Conservation (phyloP, 2,329 filamentous ascomycete genomes). For the Didymella exigua region DNA sequence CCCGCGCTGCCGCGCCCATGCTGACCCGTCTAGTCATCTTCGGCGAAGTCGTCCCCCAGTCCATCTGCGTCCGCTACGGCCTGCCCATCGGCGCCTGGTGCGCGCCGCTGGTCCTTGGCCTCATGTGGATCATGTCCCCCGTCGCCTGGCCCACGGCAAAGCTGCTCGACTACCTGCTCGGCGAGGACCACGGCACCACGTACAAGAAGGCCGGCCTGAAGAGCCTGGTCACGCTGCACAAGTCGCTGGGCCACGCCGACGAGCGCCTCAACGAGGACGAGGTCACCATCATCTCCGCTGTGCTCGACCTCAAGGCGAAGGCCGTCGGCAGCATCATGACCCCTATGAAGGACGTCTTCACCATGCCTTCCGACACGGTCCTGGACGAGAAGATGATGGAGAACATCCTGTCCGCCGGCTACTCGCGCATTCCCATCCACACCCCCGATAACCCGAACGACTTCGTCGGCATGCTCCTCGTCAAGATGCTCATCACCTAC, state of each 20-base stretch:
- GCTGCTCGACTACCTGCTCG: slow-evolving; percentile 88
- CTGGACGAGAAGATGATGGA: slow-evolving; percentile 95
- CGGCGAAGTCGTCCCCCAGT: slow-evolving; percentile 94
- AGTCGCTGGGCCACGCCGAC: slow-evolving; percentile 80
- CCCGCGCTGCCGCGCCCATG: background rate
- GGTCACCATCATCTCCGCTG: slow-evolving; percentile 97
- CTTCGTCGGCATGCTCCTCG: slow-evolving; percentile 96
- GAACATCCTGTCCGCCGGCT: slow-evolving; percentile 87
- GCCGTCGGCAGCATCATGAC: slow-evolving; percentile 97
- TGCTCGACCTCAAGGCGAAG: slow-evolving; percentile 95
- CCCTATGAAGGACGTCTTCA: slow-evolving; percentile 96
- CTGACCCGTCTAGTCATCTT: slow-evolving; percentile 76
- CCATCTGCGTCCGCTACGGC: slow-evolving; percentile 93
- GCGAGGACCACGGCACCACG: slow-evolving; percentile 91
- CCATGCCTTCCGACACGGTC: slow-evolving; percentile 92
- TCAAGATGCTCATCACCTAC: slow-evolving; percentile 98
- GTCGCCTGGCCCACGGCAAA: slow-evolving; percentile 95
- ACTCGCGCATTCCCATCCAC: slow-evolving; percentile 94
- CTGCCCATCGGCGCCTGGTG: slow-evolving; percentile 94
- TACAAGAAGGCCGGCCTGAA: slow-evolving; percentile 99
- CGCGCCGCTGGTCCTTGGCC: slow-evolving; percentile 79
- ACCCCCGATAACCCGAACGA: slow-evolving; percentile 81
- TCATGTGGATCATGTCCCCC: slow-evolving; percentile 93
- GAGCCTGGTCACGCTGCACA: slow-evolving; percentile 92
- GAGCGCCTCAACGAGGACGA: slow-evolving; percentile 96